Evolutionary conservation across 805 yeast genomes (phyloP), one percentile per base, ranked within the genome.

Genomic region (Wickerhamiella cacticola): DNA sequence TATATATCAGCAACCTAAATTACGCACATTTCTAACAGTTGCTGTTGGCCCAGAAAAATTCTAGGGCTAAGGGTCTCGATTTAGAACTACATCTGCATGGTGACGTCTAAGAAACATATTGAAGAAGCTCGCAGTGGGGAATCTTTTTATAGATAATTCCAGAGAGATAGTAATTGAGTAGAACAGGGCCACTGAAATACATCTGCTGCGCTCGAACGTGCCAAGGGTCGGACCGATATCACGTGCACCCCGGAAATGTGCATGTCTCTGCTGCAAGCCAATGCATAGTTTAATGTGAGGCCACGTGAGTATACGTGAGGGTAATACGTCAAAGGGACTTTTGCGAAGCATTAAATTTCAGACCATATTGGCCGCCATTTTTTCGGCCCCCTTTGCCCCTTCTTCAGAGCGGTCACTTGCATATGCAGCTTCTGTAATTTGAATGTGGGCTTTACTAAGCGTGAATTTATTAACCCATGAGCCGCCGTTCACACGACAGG

Each of bases 351-450:
- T 8, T 5, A 29, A 12, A 29, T 8, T 29, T 8, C 9, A 29
- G 5, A 6, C 15, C 8, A 13, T 13, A 6, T 7, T 10, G 28
- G 28, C 28, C 28, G 9, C 10, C 28, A 25, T 10, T 25, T 25
- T 25, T 25, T 31, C 6, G 9, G 15, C 9, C 15, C 9, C n/a
- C n/a, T n/a, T n/a, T n/a, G n/a, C n/a, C n/a, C n/a, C n/a, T n/a
- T n/a, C n/a, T n/a, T n/a, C n/a, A n/a, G n/a, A n/a, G n/a, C n/a
- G n/a, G n/a, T n/a, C n/a, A n/a, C 22, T 15, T 36, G 41, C 41
- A 36, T 36, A 39, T 39, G 42, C 42, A 39, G 9, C 29, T 12
- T 39, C 24, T 39, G 29, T 24, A 22, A 39, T 39, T 22, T 15
- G 28, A 13, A 21, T 23, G 21, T 6, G 10, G 29, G 5, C 29